Evolutionary conservation across 176 grass and related monocot genomes (phyloP).

Genomic region (Bonia amplexicaulis): DNA sequence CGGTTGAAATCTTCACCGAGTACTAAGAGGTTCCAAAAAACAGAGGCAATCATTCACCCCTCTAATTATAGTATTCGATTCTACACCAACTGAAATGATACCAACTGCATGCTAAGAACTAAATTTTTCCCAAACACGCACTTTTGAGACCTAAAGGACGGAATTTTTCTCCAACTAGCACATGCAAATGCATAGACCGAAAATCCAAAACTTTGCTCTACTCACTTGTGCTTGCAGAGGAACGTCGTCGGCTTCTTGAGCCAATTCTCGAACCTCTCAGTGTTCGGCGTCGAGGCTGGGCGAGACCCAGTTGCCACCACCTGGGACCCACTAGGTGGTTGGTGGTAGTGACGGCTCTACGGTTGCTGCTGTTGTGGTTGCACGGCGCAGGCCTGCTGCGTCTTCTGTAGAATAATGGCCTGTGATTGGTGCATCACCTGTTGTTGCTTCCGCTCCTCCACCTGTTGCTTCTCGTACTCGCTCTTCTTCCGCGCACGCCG

Average conservation of each 20-base stretch:
- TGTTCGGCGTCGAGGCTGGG: constrained; percentile 26
- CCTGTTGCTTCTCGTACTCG: constrained; percentile 82
- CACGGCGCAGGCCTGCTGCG: constrained; percentile 30
- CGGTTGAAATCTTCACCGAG: too few relatives aligned
- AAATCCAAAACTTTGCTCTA: not conserved
- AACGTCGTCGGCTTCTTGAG: constrained; percentile 95
- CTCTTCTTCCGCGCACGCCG: constrained; percentile 60
- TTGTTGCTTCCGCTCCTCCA: constrained; percentile 64
- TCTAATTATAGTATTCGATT: too few relatives aligned
- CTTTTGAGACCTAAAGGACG: not conserved
- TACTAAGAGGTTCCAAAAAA: too few relatives aligned
- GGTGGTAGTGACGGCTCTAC: constrained; percentile 36
- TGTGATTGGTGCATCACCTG: constrained; percentile 74
- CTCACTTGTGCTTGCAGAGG: constrained; percentile 79
- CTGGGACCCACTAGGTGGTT: constrained; percentile 16
- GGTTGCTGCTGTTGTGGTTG: constrained; percentile 33
- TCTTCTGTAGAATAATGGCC: constrained; percentile 79
- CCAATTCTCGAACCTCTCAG: constrained; percentile 72
- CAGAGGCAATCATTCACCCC: too few relatives aligned
- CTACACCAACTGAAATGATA: constrained; percentile 5
- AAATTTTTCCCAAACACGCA: not conserved
- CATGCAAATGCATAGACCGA: not conserved
- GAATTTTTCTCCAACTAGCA: not conserved
- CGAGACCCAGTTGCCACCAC: constrained; percentile 17
- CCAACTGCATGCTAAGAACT: not conserved